Evolutionary conservation across 345 rosid genomes (phyloP), one percentile per base, ranked within the genome.

Genomic region (Salix purpurea): DNA sequence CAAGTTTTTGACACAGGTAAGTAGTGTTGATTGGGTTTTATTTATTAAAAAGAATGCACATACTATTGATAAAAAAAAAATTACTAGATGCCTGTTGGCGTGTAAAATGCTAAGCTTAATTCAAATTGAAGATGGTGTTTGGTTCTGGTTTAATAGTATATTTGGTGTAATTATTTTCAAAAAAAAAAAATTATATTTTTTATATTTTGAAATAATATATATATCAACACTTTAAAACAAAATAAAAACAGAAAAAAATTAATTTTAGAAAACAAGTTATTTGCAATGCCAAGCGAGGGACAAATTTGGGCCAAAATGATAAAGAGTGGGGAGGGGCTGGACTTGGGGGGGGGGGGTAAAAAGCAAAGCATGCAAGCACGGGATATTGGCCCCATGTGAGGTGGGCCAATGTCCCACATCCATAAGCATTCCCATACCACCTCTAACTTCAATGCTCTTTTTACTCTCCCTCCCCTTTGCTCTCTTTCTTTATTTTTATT

Each of bases 381-480:
- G 60, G 60, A 52, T 52, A 19, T 21, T 52, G 60, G 60, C 7
- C 60, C 60, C 60, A 52, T 21, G n/a, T 6, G 23, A 19, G 16
- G 52, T 48, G 16, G 28, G 28, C 21, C 30, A 13, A 52, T 21
- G 36, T 61, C 28, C 18, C 72, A 54, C 52, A 13, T 16, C 42
- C 28, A 21, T 6, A 19, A 52, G 60, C 60, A 52, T 52, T 19
- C 19, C 18, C 46, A 71, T 19, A 30, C 18, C 46, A 71, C 50
- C 81, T 77, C 84, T 7, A 72, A 78, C 80, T 78, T 82, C 72
- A 82, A 78, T 67, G 77, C 58, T 40, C 15, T 16, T 42, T 37
- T 18, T 1, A 28, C 34, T 61, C 46, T 64, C 23, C 36, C 36
- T 34, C 5, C 36, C 36, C 5, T 34, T 34, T 4, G 36, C 36